Conservation (phyloP, 202 grass and related monocot species). For the Brachypodium distachyon region DNA sequence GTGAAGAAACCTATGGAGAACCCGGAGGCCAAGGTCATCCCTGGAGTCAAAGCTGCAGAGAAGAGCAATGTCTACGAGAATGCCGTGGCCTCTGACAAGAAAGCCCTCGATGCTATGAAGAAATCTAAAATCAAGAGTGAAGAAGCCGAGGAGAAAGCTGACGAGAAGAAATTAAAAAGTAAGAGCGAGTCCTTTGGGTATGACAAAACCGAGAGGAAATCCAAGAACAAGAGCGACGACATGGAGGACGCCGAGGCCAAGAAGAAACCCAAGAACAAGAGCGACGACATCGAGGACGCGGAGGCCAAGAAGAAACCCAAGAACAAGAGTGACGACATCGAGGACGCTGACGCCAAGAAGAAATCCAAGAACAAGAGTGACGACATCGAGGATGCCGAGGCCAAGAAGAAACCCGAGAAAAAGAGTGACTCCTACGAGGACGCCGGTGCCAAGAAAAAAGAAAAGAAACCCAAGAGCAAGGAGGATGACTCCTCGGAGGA, state of each 20-base stretch:
- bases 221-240: neutral
- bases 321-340: neutral
- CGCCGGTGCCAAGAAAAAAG: neutral
- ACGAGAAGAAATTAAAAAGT: neutral
- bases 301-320: neutral
- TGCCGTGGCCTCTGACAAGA: neutral
- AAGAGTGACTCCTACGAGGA: neutral
- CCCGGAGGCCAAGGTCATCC: neutral
- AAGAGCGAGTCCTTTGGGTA: neutral
- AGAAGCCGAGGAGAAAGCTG: neutral
- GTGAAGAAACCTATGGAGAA: neutral
- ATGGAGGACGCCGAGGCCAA: neutral
- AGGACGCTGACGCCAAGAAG: neutral
- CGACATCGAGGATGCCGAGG: neutral
- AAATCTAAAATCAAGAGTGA: neutral
- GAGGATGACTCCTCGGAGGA: neutral
- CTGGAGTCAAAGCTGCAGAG: neutral
- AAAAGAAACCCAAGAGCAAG: neutral
- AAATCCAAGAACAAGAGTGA: neutral
- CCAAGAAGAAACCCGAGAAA: neutral
- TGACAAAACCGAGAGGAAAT: neutral
- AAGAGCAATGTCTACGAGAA: neutral
- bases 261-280: neutral
- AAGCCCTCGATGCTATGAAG: neutral
- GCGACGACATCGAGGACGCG: neutral